Evolutionary conservation across 805 yeast genomes (phyloP).

Genomic region (Ogataea parapolymorpha): DNA sequence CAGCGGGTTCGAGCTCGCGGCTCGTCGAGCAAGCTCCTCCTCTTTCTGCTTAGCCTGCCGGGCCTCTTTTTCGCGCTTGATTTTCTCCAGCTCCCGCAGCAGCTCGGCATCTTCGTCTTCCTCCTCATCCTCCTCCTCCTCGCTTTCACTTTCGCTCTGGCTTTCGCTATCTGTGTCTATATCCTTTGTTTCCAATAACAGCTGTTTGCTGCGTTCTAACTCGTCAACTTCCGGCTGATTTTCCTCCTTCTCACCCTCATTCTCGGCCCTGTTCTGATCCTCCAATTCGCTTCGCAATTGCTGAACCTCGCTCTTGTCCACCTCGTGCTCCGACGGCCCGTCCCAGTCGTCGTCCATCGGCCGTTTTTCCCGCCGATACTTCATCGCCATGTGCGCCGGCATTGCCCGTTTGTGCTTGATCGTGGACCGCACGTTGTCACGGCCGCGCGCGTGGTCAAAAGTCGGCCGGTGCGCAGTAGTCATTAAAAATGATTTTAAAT

Average conservation of each 20-base stretch:
- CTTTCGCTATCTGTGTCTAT: conserved; percentile 28
- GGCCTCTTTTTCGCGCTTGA: conserved; percentile 35
- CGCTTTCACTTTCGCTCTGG: not conserved
- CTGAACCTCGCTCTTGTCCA: conserved; percentile 15
- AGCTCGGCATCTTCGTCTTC: conserved; percentile 38
- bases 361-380: conserved; percentile 36
- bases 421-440: conserved; percentile 40
- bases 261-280: conserved; percentile 1
- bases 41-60: conserved; percentile 27
- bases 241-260: not conserved
- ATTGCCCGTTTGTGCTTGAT: conserved; percentile 51
- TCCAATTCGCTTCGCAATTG: conserved; percentile 20
- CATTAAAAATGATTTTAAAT: conserved; percentile 36
- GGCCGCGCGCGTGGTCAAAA: conserved; percentile 61
- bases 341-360: conserved; percentile 30
- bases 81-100: conserved; percentile 37
- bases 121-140: conserved; percentile 7
- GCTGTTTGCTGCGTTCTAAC: conserved; percentile 14
- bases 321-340: conserved; percentile 40
- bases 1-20: conserved; percentile 28
- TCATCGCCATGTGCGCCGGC: conserved; percentile 54
- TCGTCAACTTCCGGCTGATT: conserved; percentile 31
- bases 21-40: conserved; percentile 21
- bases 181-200: conserved; percentile 17
- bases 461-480: conserved; percentile 72